A percentile compares a stretch with the other conserved stretches of the same genome.
phyloP scores from a whole-genome alignment of 768 basidiomycete species.

The Termitomyces sp. region DNA sequence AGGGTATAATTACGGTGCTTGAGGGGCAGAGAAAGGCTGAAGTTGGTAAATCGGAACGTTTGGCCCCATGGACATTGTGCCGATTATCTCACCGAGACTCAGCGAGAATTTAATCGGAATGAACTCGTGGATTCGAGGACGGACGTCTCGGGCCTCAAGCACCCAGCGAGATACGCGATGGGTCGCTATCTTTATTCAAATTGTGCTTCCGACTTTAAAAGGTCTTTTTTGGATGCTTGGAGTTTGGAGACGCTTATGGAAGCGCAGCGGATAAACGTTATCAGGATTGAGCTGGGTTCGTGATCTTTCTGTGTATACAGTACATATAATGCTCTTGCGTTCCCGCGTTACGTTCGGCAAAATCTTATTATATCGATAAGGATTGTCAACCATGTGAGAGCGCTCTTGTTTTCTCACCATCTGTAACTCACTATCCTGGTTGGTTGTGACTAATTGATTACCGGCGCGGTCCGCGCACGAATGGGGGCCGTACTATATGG shows the following conservation, averaged over 20 bases:
- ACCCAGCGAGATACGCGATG: conserved; percentile 2
- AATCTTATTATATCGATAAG: not conserved
- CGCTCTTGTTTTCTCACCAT: not conserved
- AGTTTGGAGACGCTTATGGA: conserved; percentile 8
- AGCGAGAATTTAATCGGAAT: conserved; percentile 8
- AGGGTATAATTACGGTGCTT: too few species aligned
- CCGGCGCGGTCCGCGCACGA: too few species aligned
- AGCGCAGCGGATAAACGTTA: conserved; percentile 11
- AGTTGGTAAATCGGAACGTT: too few species aligned
- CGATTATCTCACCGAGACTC: conserved; percentile 8
- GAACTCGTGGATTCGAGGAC: conserved; percentile 16
- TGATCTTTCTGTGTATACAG: not conserved
- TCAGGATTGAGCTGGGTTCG: not conserved
- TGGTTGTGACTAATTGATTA: too few species aligned
- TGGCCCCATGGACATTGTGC: conserved; percentile 3
- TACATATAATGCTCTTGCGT: not conserved
- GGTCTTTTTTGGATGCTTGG: conserved; percentile 5
- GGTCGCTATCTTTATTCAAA: conserved; percentile 14
- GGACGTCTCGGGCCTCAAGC: conserved; percentile 16
- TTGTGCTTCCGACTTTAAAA: conserved; percentile 11
- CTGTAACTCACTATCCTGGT: not conserved
- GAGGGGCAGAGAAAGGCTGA: too few species aligned
- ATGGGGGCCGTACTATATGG: too few species aligned
- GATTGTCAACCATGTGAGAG: not conserved
- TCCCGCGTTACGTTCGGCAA: conserved; percentile 2